Percentiles rank a stretch among this genome's conserved stretches.
phyloP scores from a whole-genome alignment of 163 green algal species.

The Coccomyxa subellipsoidea region DNA sequence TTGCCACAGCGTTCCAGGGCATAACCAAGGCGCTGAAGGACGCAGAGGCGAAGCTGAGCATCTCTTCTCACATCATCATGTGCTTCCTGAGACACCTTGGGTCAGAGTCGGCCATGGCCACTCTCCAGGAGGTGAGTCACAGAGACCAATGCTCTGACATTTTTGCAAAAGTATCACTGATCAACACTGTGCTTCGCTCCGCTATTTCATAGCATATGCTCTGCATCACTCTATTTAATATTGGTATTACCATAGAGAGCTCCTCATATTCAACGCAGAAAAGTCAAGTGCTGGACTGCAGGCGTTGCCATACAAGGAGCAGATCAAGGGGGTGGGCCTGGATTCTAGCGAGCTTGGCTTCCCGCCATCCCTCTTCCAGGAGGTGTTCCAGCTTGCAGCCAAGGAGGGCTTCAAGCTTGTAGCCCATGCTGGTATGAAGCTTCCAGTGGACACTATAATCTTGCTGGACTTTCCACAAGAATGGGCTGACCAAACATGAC shows the following conservation, averaged over 20 bases:
- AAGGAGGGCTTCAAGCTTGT: slow-evolving; percentile 36
- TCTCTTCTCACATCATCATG: slow-evolving; percentile 45
- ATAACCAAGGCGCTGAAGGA: slow-evolving; percentile 31
- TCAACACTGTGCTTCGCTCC: too few species aligned
- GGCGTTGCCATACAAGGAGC: slow-evolving; percentile 36
- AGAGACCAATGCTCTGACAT: too few species aligned
- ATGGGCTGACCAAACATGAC: too few species aligned
- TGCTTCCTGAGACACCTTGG: slow-evolving; percentile 54
- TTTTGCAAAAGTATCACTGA: too few species aligned
- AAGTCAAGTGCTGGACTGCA: slow-evolving; percentile 3
- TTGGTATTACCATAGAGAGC: too few species aligned
- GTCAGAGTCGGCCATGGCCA: slow-evolving; percentile 29
- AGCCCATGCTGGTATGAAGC: slow-evolving; percentile 47
- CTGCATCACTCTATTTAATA: too few species aligned
- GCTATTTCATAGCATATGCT: too few species aligned
- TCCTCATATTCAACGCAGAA: too few species aligned
- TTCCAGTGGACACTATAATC: too few species aligned
- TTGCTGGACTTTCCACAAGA: too few species aligned
- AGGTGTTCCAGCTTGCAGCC: slow-evolving; percentile 35
- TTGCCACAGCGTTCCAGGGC: slow-evolving; percentile 26
- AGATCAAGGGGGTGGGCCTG: slow-evolving; percentile 52
- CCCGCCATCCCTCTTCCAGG: slow-evolving; percentile 40
- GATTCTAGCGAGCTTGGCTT: slow-evolving; percentile 44
- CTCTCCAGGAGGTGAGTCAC: slow-evolving; percentile 27
- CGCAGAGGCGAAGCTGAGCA: slow-evolving; percentile 8